These are phyloP conservation scores for Aspergillus fumigatus DNA, from an alignment of 2,329 filamentous ascomycete species.

Conservation along the genomic window DNA sequence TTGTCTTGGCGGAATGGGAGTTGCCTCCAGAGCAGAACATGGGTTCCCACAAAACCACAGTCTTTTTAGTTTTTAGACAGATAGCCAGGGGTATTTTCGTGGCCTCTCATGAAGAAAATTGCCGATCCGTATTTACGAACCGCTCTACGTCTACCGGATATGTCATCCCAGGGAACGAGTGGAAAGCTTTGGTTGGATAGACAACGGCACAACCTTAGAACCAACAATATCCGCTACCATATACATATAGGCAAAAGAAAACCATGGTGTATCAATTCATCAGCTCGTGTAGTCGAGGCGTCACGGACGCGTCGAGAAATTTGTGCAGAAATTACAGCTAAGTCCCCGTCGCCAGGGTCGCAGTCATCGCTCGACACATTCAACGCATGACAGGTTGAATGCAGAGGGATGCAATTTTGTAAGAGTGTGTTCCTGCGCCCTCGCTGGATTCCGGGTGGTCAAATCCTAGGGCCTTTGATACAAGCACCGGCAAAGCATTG, in stretches of 20 bases:
- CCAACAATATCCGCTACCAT: too few species aligned
- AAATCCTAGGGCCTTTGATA: not conserved
- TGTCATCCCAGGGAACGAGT: too few species aligned
- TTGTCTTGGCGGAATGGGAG: slow-evolving; percentile 12
- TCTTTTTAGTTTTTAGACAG: too few species aligned
- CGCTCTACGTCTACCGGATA: too few species aligned
- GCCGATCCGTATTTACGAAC: too few species aligned
- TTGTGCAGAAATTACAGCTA: slow-evolving; percentile 19
- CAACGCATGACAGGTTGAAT: not conserved
- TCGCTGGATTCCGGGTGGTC: not conserved
- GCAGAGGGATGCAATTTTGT: not conserved
- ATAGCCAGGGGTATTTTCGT: too few species aligned
- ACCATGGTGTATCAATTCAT: slow-evolving; percentile 26
- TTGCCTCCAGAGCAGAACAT: not conserved
- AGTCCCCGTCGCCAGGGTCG: slow-evolving; percentile 12
- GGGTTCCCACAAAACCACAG: too few species aligned
- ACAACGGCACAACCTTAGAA: too few species aligned
- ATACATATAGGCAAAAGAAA: slow-evolving; percentile 2
- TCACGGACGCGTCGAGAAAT: slow-evolving; percentile 22
- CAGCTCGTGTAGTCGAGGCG: slow-evolving; percentile 23
- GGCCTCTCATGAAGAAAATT: too few species aligned
- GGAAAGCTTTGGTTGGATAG: too few species aligned
- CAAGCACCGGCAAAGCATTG: not conserved
- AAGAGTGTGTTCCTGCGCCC: not conserved
- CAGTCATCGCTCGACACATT: slow-evolving; percentile 13